Evolutionary conservation across 1,139 yeast species (phyloP).

Genomic region (Blastobotrys ciferrii): DNA sequence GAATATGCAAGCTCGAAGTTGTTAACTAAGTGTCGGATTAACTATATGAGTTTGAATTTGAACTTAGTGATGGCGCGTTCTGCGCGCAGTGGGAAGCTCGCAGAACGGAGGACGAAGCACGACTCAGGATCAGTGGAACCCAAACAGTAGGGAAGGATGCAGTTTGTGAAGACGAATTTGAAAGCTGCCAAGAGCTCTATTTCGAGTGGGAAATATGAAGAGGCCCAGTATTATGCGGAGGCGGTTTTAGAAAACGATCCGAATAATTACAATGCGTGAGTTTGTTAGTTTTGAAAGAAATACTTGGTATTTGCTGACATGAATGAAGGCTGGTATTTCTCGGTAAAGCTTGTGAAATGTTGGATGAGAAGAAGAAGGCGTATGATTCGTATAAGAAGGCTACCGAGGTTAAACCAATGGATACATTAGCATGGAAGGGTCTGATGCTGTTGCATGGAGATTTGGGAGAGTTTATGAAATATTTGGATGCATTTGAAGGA

Average conservation of each 20-base stretch:
- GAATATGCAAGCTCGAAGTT: too few relatives aligned
- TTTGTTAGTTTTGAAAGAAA: constrained; percentile 40
- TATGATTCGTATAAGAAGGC: constrained; percentile 54
- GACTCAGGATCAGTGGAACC: too few relatives aligned
- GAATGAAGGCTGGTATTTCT: constrained; percentile 33
- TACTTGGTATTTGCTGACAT: constrained; percentile 15
- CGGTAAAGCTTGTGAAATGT: constrained; percentile 57
- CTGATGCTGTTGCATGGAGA: constrained; percentile 49
- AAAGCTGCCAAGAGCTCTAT: constrained; percentile 44
- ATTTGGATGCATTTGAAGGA: constrained; percentile 37
- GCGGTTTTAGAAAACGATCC: constrained; percentile 44
- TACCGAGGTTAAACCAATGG: constrained; percentile 51
- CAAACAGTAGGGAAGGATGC: constrained; percentile 9
- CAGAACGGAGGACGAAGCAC: too few relatives aligned
- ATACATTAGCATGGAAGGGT: constrained; percentile 81
- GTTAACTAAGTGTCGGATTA: too few relatives aligned
- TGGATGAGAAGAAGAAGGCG: constrained; percentile 46
- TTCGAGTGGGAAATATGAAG: constrained; percentile 49
- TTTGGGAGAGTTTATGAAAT: constrained; percentile 39
- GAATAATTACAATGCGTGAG: constrained; percentile 60
- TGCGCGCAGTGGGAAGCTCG: neutral
- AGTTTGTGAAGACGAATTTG: constrained; percentile 23
- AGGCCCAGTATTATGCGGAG: constrained; percentile 27
- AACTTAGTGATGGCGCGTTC: too few relatives aligned
- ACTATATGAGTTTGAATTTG: too few relatives aligned